Conservation (phyloP, 2,329 filamentous ascomycete species). For the Xylaria sp. region DNA sequence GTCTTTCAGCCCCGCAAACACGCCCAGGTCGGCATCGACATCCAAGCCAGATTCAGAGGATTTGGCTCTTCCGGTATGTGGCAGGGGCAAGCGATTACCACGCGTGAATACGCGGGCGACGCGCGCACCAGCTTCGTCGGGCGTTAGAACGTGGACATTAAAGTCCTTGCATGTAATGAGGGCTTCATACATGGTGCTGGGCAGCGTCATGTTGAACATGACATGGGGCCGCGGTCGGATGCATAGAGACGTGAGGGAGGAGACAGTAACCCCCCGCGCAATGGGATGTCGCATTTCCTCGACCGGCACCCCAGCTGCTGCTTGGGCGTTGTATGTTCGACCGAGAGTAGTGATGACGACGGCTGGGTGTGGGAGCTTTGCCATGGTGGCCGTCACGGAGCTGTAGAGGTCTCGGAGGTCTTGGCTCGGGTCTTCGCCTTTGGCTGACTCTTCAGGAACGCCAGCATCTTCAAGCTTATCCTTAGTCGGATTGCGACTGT, state of each 20-base stretch:
- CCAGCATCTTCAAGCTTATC: not conserved
- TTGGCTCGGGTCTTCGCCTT: slow-evolving; percentile 38
- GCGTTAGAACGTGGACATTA: slow-evolving; percentile 66
- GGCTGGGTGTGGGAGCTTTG: slow-evolving; percentile 64
- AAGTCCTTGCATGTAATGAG: slow-evolving; percentile 58
- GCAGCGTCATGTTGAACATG: slow-evolving; percentile 67
- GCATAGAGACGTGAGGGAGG: slow-evolving; percentile 67
- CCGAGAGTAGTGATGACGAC: slow-evolving; percentile 63
- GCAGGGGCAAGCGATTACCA: slow-evolving; percentile 54
- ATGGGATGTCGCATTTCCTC: slow-evolving; percentile 38
- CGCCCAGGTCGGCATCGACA: slow-evolving; percentile 34
- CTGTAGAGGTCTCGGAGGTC: slow-evolving; percentile 50
- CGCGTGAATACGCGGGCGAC: slow-evolving; percentile 65
- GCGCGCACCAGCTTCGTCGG: slow-evolving; percentile 58
- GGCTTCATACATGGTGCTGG: slow-evolving; percentile 66
- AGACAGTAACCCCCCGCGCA: slow-evolving; percentile 68
- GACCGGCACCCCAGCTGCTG: slow-evolving; percentile 18
- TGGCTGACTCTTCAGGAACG: not conserved
- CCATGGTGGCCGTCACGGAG: slow-evolving; percentile 64
- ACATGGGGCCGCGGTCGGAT: slow-evolving; percentile 63
- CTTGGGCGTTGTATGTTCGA: slow-evolving; percentile 50
- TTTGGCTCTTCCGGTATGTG: not conserved
- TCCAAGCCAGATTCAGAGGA: slow-evolving; percentile 19
- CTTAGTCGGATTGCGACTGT: not conserved
- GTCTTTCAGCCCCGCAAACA: slow-evolving; percentile 29